Percentiles rank a stretch among this genome's conserved stretches.
These are phyloP conservation scores for Boechera retrofracta DNA, from an alignment of 345 rosid species.

Conservation along the genomic window DNA sequence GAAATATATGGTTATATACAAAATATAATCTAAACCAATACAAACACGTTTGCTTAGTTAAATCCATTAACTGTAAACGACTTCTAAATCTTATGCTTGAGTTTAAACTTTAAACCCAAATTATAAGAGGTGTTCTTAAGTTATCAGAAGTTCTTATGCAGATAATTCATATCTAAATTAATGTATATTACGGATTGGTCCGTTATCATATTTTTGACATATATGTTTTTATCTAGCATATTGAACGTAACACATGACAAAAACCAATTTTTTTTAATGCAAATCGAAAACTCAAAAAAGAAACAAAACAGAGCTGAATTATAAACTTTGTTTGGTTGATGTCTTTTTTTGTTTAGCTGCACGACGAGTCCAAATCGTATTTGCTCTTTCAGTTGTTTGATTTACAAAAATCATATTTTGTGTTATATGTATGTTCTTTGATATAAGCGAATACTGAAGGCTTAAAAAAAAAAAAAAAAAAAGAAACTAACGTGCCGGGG, in stretches of 20 bases:
- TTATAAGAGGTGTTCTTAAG: not conserved
- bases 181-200: not conserved
- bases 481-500: no score
- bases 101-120: not conserved
- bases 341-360: not conserved
- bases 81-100: not conserved
- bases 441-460: no score
- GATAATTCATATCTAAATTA: not conserved
- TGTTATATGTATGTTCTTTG: no score
- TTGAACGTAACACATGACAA: not conserved
- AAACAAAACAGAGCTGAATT: not conserved
- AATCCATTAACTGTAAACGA: constrained; percentile 4
- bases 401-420: no score
- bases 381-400: no score
- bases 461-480: not conserved
- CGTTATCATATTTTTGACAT: not conserved
- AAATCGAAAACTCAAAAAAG: not conserved
- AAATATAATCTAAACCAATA: not conserved
- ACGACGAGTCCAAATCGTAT: no score
- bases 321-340: not conserved
- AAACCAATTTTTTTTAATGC: not conserved
- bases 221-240: constrained; percentile 5
- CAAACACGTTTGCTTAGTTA: not conserved
- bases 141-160: not conserved
- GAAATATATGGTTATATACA: not conserved